Evolutionary conservation across 176 grass and related monocot genomes (phyloP), one percentile per base, ranked within the genome.

Genomic region (Tillandsia fasciculata): DNA sequence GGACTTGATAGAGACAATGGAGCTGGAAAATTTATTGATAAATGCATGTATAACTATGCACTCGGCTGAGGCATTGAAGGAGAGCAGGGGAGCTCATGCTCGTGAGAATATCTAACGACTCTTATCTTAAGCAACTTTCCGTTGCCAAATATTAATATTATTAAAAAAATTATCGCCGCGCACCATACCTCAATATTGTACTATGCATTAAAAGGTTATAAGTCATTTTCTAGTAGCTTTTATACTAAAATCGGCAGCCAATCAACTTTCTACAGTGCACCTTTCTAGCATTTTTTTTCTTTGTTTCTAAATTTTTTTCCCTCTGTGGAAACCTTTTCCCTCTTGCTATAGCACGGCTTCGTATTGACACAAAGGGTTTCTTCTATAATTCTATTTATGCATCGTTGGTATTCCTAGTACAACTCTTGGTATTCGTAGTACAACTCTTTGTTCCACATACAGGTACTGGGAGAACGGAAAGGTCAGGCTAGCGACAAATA

Each of bases 51-150:
- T n/a, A n/a, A n/a, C n/a, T n/a, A n/a, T n/a, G n/a, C n/a, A n/a
- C n/a, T 96, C 92, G 50, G 88, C 92, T 1, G 92, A 96, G 78
- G 92, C 92, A 70, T 82, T 86, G 73, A 91, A 96, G 70, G 92
- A 96, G 78, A 96, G 92, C 52, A 83, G 92, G n/a, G 88, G 92
- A 67, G 92, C 92, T 69, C 92, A 96, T 79, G 92, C 92, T 80
- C 88, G 88, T 18, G 92, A 33, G 70, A 76, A 10, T 76, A 27
- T 65, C 18, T 67, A 74, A 61, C 57, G 56, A 24, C 9, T 53
- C 75, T 82, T 23, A 49, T 14, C 24, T 57, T 65, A 66, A n/a
- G n/a, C n/a, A n/a, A n/a, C n/a, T n/a, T n/a, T n/a, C n/a, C n/a
- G n/a, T n/a, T n/a, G n/a, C n/a, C n/a, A n/a, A n/a, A 53, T 54